These are phyloP conservation scores for Barnettozyma wickerhamii DNA, from an alignment of 805 yeast genomes.

Conservation along the genomic window DNA sequence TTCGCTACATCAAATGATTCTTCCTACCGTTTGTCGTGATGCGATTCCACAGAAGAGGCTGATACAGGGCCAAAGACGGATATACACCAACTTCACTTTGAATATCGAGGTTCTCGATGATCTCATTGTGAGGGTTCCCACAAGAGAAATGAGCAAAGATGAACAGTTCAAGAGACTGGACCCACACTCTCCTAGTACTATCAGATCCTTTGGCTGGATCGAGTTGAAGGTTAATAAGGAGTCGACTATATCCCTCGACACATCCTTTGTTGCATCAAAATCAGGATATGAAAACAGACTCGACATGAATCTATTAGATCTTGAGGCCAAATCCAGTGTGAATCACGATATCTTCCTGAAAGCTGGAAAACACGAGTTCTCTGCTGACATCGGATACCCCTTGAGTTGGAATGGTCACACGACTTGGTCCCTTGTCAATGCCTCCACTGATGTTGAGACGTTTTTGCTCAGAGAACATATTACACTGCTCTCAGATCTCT, in stretches of 20 bases:
- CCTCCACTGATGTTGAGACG: slow-evolving; percentile 47
- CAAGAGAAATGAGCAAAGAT: slow-evolving; percentile 82
- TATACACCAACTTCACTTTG: slow-evolving; percentile 51
- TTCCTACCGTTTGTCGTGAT: slow-evolving; percentile 65
- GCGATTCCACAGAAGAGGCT: slow-evolving; percentile 38
- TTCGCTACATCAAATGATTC: slow-evolving; percentile 57
- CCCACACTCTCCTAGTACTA: slow-evolving; percentile 30
- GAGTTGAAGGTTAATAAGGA: slow-evolving; percentile 60
- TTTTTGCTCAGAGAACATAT: slow-evolving; percentile 82
- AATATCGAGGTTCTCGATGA: slow-evolving; percentile 61
- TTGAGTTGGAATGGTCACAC: slow-evolving; percentile 79
- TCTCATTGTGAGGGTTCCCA: slow-evolving; percentile 68
- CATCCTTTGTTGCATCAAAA: slow-evolving; percentile 49
- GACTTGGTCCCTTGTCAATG: slow-evolving; percentile 57
- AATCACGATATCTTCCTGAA: slow-evolving; percentile 78
- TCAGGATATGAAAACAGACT: slow-evolving; percentile 54
- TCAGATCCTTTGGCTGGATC: slow-evolving; percentile 88
- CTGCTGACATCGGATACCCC: slow-evolving; percentile 64
- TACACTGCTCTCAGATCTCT: slow-evolving; percentile 63
- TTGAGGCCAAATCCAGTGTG: slow-evolving; percentile 76
- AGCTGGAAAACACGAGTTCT: slow-evolving; percentile 53
- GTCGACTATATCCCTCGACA: slow-evolving; percentile 42
- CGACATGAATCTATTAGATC: slow-evolving; percentile 40
- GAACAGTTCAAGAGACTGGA: slow-evolving; percentile 30
- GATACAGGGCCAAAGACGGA: slow-evolving; percentile 48